These are phyloP conservation scores for Lachancea dasiensis DNA, from an alignment of 805 yeast genomes.

Conservation along the genomic window DNA sequence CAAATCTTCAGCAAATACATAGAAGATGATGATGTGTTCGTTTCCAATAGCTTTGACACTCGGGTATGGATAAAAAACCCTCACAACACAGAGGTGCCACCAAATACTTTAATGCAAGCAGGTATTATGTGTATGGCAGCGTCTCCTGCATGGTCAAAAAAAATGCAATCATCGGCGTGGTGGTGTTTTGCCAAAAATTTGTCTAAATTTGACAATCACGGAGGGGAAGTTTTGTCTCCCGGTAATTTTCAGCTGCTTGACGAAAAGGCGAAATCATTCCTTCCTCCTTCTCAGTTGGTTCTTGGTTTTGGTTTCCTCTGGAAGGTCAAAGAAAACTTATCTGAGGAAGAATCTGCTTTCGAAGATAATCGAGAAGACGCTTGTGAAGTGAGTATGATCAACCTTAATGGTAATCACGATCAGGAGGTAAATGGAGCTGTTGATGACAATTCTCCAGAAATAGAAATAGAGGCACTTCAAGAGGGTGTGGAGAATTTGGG, in stretches of 20 bases:
- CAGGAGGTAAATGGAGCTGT: neutral
- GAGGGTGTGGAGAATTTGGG: neutral
- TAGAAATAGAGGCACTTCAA: too few species aligned
- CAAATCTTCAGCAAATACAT: conserved; percentile 74
- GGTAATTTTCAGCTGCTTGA: conserved; percentile 55
- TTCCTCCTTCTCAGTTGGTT: conserved; percentile 77
- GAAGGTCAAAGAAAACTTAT: conserved; percentile 46
- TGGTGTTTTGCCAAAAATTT: conserved; percentile 65
- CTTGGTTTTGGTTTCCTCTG: conserved; percentile 88
- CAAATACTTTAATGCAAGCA: conserved; percentile 83
- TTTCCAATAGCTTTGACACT: conserved; percentile 68
- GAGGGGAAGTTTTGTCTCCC: conserved; percentile 44
- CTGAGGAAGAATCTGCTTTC: conserved; percentile 9
- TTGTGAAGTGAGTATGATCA: too few species aligned
- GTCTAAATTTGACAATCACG: conserved; percentile 60
- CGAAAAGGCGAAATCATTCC: conserved; percentile 45
- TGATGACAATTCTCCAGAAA: conserved; percentile 1
- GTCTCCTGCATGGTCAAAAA: conserved; percentile 86
- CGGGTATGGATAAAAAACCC: conserved; percentile 82
- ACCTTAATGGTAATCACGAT: too few species aligned
- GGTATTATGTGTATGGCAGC: conserved; percentile 78
- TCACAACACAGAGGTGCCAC: conserved; percentile 68
- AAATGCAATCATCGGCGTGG: conserved; percentile 79
- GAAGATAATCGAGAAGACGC: neutral
- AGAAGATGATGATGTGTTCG: conserved; percentile 63